Conservation (phyloP, 352 stramenopile genomes). For the Globisporangium nagaii region DNA sequence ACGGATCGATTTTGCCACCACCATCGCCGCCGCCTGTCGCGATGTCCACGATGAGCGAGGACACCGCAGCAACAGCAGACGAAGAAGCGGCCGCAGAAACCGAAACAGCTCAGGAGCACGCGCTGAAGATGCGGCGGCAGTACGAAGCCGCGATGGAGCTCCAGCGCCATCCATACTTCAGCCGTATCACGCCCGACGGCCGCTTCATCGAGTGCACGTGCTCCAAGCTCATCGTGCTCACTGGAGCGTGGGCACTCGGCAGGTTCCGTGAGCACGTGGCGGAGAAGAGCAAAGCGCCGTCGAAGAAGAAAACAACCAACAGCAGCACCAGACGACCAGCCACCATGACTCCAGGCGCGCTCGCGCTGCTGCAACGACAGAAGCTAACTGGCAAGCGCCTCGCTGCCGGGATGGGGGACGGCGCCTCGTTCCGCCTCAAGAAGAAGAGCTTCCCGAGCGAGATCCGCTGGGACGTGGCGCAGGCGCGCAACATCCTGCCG, state of each 20-base stretch:
- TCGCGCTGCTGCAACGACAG: background rate
- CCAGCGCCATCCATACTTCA: constrained; percentile 39
- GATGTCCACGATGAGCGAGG: background rate
- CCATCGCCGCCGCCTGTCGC: background rate
- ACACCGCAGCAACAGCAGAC: background rate
- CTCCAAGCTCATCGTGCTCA: constrained; percentile 48
- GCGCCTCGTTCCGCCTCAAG: constrained; percentile 12
- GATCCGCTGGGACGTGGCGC: constrained; percentile 49
- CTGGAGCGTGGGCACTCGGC: constrained; percentile 39
- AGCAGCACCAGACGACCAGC: background rate
- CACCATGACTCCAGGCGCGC: background rate
- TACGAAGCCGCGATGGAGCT: constrained; percentile 30
- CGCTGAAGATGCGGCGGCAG: constrained; percentile 2
- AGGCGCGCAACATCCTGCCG: constrained; percentile 30
- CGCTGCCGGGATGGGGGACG: constrained; percentile 16
- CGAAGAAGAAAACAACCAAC: constrained; percentile 17
- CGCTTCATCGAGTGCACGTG: constrained; percentile 67
- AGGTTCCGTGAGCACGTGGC: constrained; percentile 59
- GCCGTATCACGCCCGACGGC: constrained; percentile 55
- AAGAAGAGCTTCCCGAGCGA: constrained; percentile 52
- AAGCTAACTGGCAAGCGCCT: background rate
- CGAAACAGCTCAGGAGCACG: too few relatives aligned
- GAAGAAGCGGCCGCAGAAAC: background rate
- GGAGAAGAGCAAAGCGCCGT: constrained; percentile 35
- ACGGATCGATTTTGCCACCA: constrained; percentile 13